Base-by-base conservation (phyloP, 2,329 filamentous ascomycete genomes). In the Sporothrix sp. region DNA sequence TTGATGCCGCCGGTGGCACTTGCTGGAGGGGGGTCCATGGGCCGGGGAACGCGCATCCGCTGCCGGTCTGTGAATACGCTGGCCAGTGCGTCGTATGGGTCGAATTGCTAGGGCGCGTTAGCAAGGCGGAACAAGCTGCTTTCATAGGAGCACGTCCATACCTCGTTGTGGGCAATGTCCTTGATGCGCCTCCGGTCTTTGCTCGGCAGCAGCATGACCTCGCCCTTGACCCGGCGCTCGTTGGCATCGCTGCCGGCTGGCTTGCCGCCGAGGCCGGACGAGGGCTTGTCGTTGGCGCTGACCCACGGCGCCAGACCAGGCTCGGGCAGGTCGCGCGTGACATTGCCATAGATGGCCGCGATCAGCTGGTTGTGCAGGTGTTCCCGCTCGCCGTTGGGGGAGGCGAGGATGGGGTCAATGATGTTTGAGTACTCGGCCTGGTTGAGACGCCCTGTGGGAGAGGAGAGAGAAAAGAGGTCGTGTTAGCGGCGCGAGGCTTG, bases 131-230 rank as follows among this genome's bases (percentile, higher is more conserved):
- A n/a, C n/a, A 18, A n/a, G n/a, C 13, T 13, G n/a, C 18, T 30
- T 18, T 6, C 11, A 25, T n/a, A n/a, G n/a, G n/a, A n/a, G n/a
- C n/a, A n/a, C n/a, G n/a, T n/a, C n/a, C 76, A 55, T 58, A 83
- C 80, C 57, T 83, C 78, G 58, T 82, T 82, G 21, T 75, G 72
- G 20, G 66, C 68, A 30, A 84, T 65, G 56, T 85, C 81, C 59
- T 85, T 85, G 59, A 85, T 77, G 52, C 81, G 74, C 65, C 81
- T 71, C 56, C 82, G 71, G 60, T 85, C 81, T 57, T 79, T 72
- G 52, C 72, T 78, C n/a, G 79, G 81, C 39, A 85, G 70, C 60
- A 82, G 78, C 82, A 85, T 85, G 54, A 85, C 79, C 61, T 84
- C 80, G 58, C 75, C 78, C 68, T 85, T 85, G 44, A 85, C 64